Conservation (phyloP, 208 protist genomes). For the Zelonia costaricensis region DNA sequence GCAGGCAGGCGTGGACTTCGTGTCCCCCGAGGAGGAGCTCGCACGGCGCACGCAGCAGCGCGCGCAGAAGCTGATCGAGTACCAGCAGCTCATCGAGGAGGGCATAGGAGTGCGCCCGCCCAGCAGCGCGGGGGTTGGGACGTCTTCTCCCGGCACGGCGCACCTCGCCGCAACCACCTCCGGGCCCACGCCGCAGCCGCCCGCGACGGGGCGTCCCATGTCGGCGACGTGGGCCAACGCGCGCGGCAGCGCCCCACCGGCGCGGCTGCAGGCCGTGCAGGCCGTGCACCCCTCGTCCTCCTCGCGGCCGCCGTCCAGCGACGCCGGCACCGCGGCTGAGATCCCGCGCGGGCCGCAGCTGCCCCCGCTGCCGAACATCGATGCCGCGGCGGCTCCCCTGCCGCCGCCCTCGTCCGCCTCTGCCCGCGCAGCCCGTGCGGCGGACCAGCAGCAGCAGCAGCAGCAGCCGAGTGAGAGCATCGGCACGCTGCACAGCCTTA, state of each 20-base stretch:
- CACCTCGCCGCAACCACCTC: too few species aligned
- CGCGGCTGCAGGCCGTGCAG: neutral
- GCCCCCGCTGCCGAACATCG: neutral
- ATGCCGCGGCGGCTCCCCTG: neutral
- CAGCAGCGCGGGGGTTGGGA: too few species aligned
- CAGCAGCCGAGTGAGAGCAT: neutral
- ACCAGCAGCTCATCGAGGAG: slow-evolving; percentile 69
- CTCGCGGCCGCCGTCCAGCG: too few species aligned
- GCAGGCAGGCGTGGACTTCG: slow-evolving; percentile 62
- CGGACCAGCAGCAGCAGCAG: neutral
- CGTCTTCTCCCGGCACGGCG: too few species aligned
- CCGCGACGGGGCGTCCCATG: too few species aligned
- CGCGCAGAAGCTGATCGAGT: slow-evolving; percentile 77
- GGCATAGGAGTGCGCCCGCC: slow-evolving; percentile 17
- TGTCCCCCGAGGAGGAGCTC: slow-evolving; percentile 69
- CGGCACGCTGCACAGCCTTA: neutral
- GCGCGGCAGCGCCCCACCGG: too few species aligned
- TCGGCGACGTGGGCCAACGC: too few species aligned
- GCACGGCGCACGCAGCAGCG: slow-evolving; percentile 58
- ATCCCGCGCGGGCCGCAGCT: neutral
- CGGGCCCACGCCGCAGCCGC: too few species aligned
- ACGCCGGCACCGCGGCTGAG: neutral
- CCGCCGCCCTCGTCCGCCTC: neutral
- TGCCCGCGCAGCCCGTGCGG: neutral
- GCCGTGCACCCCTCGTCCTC: neutral